Conservation (phyloP, 2,329 filamentous ascomycete species). For the Fusarium xylarioides region DNA sequence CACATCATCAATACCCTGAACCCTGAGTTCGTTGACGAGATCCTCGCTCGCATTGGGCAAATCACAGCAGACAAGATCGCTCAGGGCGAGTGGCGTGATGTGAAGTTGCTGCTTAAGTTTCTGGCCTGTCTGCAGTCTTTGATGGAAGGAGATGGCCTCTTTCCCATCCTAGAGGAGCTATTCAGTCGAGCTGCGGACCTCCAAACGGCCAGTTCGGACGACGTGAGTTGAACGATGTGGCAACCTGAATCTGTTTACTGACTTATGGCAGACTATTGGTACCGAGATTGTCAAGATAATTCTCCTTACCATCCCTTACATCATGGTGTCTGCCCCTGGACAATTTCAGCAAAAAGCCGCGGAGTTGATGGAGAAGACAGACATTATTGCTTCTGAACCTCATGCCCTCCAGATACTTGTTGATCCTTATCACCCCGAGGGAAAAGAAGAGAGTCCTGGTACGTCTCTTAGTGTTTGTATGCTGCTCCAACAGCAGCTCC, state of each 20-base stretch:
- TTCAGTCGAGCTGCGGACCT: conserved; percentile 91
- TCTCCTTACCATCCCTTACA: conserved; percentile 90
- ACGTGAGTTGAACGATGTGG: conserved; percentile 66
- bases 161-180: conserved; percentile 86
- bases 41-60: conserved; percentile 70
- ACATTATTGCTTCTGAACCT: conserved; percentile 89
- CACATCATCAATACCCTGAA: conserved; percentile 82
- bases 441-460: conserved; percentile 69
- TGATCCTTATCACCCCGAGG: conserved; percentile 79
- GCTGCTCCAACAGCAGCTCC: conserved; percentile 86
- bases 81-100: conserved; percentile 84
- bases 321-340: conserved; percentile 77
- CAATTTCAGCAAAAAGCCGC: conserved; percentile 77
- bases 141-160: conserved; percentile 85
- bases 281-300: conserved; percentile 97
- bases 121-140: conserved; percentile 85
- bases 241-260: background rate
- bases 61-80: conserved; percentile 74
- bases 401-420: conserved; percentile 87
- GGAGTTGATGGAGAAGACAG: conserved; percentile 89
- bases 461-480: conserved; percentile 76
- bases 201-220: conserved; percentile 91
- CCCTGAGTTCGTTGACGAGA: conserved; percentile 75
- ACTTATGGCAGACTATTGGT: conserved; percentile 63
- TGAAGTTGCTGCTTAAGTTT: conserved; percentile 90